Evolutionary conservation across 768 basidiomycete species (phyloP).

Genomic region (Megacollybia marginata): DNA sequence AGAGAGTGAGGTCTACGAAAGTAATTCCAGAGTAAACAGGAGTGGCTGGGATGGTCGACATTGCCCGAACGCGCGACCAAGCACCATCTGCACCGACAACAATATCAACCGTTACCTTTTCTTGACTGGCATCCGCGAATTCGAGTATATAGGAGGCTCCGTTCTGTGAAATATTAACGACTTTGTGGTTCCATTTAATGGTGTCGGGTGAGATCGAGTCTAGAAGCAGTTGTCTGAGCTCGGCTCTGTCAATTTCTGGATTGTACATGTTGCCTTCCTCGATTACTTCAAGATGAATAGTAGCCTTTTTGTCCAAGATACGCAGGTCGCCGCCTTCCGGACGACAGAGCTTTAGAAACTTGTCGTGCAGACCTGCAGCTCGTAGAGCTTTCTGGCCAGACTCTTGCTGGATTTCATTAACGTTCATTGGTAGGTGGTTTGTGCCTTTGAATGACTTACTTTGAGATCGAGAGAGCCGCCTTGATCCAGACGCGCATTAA

Average conservation of each 20-base stretch:
- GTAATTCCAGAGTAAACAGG: conserved; percentile 26
- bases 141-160: conserved; percentile 6
- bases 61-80: conserved; percentile 28
- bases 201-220: conserved; percentile 12
- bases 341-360: conserved; percentile 14
- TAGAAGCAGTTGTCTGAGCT: conserved; percentile 17
- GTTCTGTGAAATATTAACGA: conserved; percentile 3
- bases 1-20: conserved; percentile 10
- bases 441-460: background rate
- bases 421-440: too few species aligned
- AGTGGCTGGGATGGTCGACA: conserved; percentile 18
- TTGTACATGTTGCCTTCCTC: conserved; percentile 1
- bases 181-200: conserved; percentile 15
- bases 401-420: background rate
- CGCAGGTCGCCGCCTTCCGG: conserved; percentile 4
- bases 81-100: conserved; percentile 32
- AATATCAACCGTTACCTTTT: conserved; percentile 6
- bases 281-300: background rate
- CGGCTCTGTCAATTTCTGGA: conserved; percentile 19
- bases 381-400: conserved; percentile 17
- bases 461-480: conserved; percentile 22
- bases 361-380: conserved; percentile 15
- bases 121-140: background rate
- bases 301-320: background rate
- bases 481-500: conserved; percentile 9